Base-by-base conservation (phyloP, 2,329 filamentous ascomycete species). In the Ilyonectria robusta region DNA sequence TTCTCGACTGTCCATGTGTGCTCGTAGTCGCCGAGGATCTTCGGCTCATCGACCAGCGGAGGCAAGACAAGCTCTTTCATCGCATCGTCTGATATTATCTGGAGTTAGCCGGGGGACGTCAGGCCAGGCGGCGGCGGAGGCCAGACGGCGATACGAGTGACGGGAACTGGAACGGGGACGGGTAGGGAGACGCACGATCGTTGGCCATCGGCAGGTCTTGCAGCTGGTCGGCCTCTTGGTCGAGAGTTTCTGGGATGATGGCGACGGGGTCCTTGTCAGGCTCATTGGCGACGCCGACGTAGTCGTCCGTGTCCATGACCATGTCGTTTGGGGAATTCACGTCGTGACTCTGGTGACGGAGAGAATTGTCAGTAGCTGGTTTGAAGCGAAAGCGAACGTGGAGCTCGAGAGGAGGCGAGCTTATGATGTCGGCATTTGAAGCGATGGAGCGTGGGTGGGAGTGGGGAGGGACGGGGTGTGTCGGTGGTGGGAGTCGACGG, bases 1-100 rank as follows among this genome's bases (percentile, higher is more conserved):
- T 92, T 88, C 74, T 93, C 87, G 68, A 99, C 94, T 33, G 93
- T 90, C 96, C 96, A 99, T 76, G 94, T 97, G 81, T 93, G 81
- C 74, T 92, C 83, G 46, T 87, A 87, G 78, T 97, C 94, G 60
- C 91, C 91, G 70, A 95, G 87, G 37, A 92, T 91, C 77, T 94
- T 93, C 70, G 95, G 90, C 72, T 97, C 94, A 72, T 94, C 91
- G 68, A 84, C 74, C 54, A 94, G 84, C 61, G 92, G 90, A 11
- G 91, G 90, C 66, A 98, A 88, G 72, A 94, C 90, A 71, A 92
- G 84, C 75, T 93, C 91, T 84, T 92, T 93, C 89, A 98, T 97
- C 56, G 93, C 92, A 72, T 97, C 93, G 82, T 90, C 93, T 95
- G 65, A 40, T 65, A 40, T 56, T 47, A 67, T 66, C 53, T 48